Evolutionary conservation across 352 stramenopile species (phyloP).

Genomic region (Phytopythium boreale): DNA sequence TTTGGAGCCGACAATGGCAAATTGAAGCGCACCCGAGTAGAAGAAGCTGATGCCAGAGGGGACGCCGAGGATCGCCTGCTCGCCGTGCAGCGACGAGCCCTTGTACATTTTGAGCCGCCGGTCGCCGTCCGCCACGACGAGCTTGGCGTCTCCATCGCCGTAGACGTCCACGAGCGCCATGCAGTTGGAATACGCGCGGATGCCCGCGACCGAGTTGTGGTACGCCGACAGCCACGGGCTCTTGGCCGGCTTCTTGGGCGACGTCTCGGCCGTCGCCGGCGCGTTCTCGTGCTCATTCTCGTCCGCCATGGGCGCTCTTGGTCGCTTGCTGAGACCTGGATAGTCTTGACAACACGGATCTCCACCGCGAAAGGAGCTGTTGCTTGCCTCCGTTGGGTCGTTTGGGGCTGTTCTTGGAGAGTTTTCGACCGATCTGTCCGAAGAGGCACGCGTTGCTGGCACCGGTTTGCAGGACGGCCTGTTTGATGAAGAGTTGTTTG

Average conservation of each 20-base stretch:
- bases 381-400: not conserved
- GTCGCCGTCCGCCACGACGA: constrained; percentile 79
- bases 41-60: constrained; percentile 74
- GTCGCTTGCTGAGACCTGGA: not conserved
- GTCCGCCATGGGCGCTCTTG: constrained; percentile 12
- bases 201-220: constrained; percentile 87
- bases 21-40: constrained; percentile 81
- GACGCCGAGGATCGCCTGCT: constrained; percentile 76
- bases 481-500: not conserved
- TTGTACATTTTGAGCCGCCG: constrained; percentile 88
- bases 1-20: not conserved
- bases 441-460: not conserved
- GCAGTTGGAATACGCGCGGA: constrained; percentile 77
- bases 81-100: constrained; percentile 76
- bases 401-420: not conserved
- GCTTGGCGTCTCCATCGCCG: constrained; percentile 77
- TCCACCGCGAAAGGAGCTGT: not conserved
- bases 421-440: not conserved
- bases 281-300: constrained; percentile 22
- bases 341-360: not conserved
- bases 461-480: not conserved
- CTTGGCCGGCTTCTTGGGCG: constrained; percentile 22
- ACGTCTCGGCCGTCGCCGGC: constrained; percentile 6
- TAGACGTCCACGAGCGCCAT: constrained; percentile 81
- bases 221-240: constrained; percentile 87